Percentiles rank a stretch among this genome's conserved stretches.
Evolutionary conservation across 768 basidiomycete genomes (phyloP).

Genomic region (Mycena metata): DNA sequence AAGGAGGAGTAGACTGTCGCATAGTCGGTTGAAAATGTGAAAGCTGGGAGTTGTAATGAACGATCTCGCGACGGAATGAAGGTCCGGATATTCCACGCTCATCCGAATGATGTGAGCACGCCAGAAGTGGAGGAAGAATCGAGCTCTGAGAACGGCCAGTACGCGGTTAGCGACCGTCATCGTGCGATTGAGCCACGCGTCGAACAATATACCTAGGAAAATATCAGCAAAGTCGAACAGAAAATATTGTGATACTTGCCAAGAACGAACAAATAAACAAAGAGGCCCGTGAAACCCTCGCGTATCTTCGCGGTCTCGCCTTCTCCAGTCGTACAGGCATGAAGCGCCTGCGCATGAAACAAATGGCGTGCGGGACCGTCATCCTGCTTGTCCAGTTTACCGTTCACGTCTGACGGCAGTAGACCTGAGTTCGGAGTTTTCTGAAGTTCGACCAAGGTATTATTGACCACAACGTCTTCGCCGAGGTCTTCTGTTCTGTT

Average conservation of each 20-base stretch:
- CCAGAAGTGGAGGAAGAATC: conserved; percentile 44
- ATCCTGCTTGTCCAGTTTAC: conserved; percentile 43
- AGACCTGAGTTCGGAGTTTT: no score
- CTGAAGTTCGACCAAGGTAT: no score
- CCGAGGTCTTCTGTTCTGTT: conserved; percentile 36
- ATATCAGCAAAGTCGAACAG: no score
- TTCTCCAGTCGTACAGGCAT: conserved; percentile 12
- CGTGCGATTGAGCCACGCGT: no score
- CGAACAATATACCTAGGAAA: no score
- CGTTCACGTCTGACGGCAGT: no score
- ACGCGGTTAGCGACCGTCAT: no score
- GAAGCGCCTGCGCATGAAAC: conserved; percentile 41
- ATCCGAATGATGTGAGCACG: conserved; percentile 32
- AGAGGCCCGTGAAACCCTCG: conserved; percentile 39
- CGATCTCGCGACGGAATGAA: conserved; percentile 35
- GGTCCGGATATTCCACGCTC: conserved; percentile 33
- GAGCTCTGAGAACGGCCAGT: no score
- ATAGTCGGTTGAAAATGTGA: conserved; percentile 45
- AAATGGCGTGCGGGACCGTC: conserved; percentile 45
- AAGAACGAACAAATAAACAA: conserved; percentile 42
- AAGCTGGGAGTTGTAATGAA: conserved; percentile 45
- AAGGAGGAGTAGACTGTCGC: conserved; percentile 42
- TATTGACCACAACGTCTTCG: no score
- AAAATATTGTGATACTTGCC: conserved; percentile 32
- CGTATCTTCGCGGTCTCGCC: conserved; percentile 16